Base-by-base conservation (phyloP, 345 rosid species). In the Citrus reticulata region DNA sequence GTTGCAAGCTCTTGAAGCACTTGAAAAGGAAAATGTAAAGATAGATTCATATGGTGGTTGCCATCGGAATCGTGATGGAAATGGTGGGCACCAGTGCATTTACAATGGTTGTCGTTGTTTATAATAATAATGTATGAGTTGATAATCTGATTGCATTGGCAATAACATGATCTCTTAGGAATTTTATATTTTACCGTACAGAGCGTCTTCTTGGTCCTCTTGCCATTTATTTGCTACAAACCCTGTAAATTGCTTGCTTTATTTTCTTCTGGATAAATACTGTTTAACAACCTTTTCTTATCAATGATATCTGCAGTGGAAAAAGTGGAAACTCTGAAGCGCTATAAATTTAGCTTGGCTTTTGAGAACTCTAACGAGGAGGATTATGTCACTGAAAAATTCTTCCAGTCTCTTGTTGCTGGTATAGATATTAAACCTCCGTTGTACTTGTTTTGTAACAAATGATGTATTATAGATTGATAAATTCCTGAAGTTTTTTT, bases 341-440 rank as follows among this genome's bases (percentile, higher is more conserved):
- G 49, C 70, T 96, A 96, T 82, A 94, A 89, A 79, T 96, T 96
- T 81, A 96, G 99, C 86, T 84, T 96, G 83, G 97, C 99, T 80
- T 94, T 92, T 82, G 99, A 94, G 88, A 96, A 96, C 72, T 94
- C 99, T 30, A 96, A 94, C 51, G 99, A 96, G 86, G 99, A 96
- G 87, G 98, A 96, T 87, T 96, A 96, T 76, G 97, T 96, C 66
- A 96, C 98, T 0, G 99, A 96, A 84, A 94, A 94, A 9, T 94
- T 89, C 86, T 94, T 96, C 88, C 99, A 96, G 80, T 89, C 98
- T 77, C 91, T 96, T 35, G 97, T 94, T 76, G 94, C 99, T 46
- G 99, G 99, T 96, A 90, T 62, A 78, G 19, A 24, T 57, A 42
- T 14, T 10, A 34, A 63, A 2, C 59, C 16, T 35, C 73, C 19